A percentile compares a stretch with the other conserved stretches of the same genome.
These are phyloP conservation scores for Nadsonia starkeyi-henricii DNA, from an alignment of 1,139 yeast species.

Conservation along the genomic window DNA sequence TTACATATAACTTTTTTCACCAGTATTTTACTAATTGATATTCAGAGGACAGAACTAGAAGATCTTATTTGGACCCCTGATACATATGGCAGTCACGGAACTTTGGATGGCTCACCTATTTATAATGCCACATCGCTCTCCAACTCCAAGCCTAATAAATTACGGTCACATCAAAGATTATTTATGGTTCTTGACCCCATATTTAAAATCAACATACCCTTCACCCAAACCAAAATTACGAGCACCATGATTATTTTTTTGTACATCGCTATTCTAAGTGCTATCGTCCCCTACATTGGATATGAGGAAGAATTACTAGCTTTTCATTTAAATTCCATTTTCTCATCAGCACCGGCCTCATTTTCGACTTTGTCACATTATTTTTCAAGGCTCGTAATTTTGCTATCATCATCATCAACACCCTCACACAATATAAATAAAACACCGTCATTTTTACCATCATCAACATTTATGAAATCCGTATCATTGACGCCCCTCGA, in stretches of 20 bases:
- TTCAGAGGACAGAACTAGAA: conserved; percentile 46
- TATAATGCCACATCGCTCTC: neutral
- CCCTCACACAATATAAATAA: neutral
- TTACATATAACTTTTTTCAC: conserved; percentile 51
- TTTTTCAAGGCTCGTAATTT: too few relatives aligned
- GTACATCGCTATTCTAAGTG: neutral
- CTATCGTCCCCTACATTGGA: neutral
- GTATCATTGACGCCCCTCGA: neutral
- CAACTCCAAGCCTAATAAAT: neutral
- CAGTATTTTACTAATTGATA: conserved; percentile 53
- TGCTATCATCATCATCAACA: too few relatives aligned
- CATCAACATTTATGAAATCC: too few relatives aligned
- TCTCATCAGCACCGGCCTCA: neutral
- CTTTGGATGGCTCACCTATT: neutral
- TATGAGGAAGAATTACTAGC: neutral
- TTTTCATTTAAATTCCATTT: neutral
- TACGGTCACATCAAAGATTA: neutral
- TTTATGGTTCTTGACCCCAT: neutral
- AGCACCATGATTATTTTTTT: neutral
- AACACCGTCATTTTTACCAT: too few relatives aligned
- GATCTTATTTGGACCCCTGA: conserved; percentile 27
- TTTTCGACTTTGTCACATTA: too few relatives aligned
- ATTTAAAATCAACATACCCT: neutral
- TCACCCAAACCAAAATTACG: neutral
- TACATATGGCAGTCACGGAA: neutral